Conservation (phyloP, 1,284 basidiomycete genomes). For the Meira miltonrushii region DNA sequence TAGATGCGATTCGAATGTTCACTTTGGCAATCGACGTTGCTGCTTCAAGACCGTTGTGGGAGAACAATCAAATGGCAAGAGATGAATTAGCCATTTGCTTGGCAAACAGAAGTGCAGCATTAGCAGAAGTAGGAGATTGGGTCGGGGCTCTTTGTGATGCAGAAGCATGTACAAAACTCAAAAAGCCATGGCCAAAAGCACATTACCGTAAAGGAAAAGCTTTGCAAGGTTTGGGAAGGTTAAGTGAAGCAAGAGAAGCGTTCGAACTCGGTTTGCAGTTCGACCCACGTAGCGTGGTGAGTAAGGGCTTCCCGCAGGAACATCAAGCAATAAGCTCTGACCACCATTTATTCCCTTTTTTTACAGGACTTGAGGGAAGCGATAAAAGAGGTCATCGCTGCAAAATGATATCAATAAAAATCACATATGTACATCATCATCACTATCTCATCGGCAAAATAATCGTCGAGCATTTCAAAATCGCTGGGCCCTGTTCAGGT, state of each 20-base stretch:
- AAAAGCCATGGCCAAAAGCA: slow-evolving; percentile 86
- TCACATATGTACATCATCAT: too few relatives aligned
- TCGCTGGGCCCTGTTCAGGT: too few relatives aligned
- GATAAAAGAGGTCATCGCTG: too few relatives aligned
- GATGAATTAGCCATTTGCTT: slow-evolving; percentile 84
- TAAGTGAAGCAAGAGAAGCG: slow-evolving; percentile 75
- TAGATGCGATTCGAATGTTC: slow-evolving; percentile 75
- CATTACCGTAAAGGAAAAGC: slow-evolving; percentile 90
- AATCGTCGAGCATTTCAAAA: too few relatives aligned
- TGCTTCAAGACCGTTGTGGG: slow-evolving; percentile 81
- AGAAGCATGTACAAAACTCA: slow-evolving; percentile 77
- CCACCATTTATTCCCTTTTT: too few relatives aligned
- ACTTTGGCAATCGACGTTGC: slow-evolving; percentile 77
- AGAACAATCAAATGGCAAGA: slow-evolving; percentile 70
- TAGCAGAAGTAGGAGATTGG: slow-evolving; percentile 69
- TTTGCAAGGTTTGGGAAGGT: slow-evolving; percentile 67
- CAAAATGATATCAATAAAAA: too few relatives aligned
- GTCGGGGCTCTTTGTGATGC: slow-evolving; percentile 82
- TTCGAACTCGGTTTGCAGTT: slow-evolving; percentile 77
- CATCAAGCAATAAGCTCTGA: too few relatives aligned
- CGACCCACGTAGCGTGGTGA: slow-evolving; percentile 69
- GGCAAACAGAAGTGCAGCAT: slow-evolving; percentile 85
- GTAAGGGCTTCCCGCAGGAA: slow-evolving; percentile 11
- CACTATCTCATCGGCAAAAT: too few relatives aligned
- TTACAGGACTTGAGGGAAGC: too few relatives aligned